phyloP scores from a whole-genome alignment of 805 yeast genomes.

The Metschnikowia sp. region DNA sequence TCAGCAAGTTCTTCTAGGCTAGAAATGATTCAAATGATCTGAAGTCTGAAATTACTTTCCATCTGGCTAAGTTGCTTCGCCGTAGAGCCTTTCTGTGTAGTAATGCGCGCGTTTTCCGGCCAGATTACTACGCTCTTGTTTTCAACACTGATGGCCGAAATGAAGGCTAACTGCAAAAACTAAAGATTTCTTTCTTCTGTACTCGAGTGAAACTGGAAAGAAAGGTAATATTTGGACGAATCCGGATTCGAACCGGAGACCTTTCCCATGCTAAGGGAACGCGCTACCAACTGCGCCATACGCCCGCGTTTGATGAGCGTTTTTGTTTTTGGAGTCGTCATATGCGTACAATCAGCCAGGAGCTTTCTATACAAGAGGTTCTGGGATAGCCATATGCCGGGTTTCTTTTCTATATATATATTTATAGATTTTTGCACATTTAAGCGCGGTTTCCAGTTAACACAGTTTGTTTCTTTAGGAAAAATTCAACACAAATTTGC shows the following conservation, averaged over 20 bases:
- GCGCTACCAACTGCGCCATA: conserved; percentile 84
- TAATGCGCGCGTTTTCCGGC: neutral
- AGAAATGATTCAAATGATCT: neutral
- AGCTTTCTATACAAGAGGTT: too few relatives aligned
- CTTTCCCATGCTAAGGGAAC: conserved; percentile 77
- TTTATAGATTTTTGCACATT: too few relatives aligned
- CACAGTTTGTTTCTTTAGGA: too few relatives aligned
- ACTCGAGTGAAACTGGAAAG: conserved; percentile 14
- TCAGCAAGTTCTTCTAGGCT: too few relatives aligned
- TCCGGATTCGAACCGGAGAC: conserved; percentile 76
- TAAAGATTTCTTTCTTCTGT: neutral
- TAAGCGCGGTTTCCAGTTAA: too few relatives aligned
- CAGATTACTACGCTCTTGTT: neutral
- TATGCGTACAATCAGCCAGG: too few relatives aligned
- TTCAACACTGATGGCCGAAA: too few relatives aligned
- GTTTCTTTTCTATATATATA: too few relatives aligned
- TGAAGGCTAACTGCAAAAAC: neutral
- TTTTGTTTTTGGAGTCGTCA: too few relatives aligned
- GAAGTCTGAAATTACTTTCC: neutral
- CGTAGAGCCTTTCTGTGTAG: neutral
- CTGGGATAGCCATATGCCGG: too few relatives aligned
- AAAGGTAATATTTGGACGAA: conserved; percentile 49
- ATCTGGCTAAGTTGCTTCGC: neutral
- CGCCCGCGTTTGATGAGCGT: conserved; percentile 41
- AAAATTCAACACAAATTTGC: too few relatives aligned